Evolutionary conservation across 2,329 filamentous ascomycete genomes (phyloP).

Genomic region (Cladophialophora immunda): DNA sequence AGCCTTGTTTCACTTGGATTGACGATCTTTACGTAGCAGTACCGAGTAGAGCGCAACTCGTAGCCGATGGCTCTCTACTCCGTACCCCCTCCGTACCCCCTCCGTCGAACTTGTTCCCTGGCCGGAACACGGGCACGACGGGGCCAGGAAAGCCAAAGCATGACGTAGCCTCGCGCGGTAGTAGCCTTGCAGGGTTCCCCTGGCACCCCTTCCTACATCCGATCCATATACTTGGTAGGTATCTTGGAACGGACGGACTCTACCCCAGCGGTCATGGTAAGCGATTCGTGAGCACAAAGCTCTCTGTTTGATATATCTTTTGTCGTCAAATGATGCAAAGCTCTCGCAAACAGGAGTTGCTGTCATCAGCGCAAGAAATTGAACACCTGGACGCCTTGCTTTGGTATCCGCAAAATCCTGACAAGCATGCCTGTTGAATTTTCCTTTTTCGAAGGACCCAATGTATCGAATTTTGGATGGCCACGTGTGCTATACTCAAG

Average conservation of each 20-base stretch:
- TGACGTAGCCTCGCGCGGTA: conserved; percentile 2
- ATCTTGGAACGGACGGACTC: background rate
- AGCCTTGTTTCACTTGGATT: background rate
- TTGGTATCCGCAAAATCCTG: conserved; percentile 9
- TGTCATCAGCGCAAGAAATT: background rate
- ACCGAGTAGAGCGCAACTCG: background rate
- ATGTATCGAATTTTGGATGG: background rate
- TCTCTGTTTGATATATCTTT: background rate
- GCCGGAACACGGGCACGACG: background rate
- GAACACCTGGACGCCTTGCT: conserved; percentile 23
- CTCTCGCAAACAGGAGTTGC: background rate
- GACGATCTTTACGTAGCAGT: background rate
- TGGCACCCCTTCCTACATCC: background rate
- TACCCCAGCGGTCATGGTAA: background rate
- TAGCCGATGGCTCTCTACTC: background rate
- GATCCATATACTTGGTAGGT: no score
- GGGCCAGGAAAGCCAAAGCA: background rate
- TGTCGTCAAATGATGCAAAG: background rate
- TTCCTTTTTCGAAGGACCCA: background rate
- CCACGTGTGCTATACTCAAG: conserved; percentile 10
- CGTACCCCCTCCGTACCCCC: background rate
- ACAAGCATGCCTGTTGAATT: background rate
- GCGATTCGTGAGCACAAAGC: background rate
- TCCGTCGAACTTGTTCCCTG: background rate
- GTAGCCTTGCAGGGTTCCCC: background rate